Base-by-base conservation (phyloP, 2,329 filamentous ascomycete genomes). In the Zopfia rhizophila region DNA sequence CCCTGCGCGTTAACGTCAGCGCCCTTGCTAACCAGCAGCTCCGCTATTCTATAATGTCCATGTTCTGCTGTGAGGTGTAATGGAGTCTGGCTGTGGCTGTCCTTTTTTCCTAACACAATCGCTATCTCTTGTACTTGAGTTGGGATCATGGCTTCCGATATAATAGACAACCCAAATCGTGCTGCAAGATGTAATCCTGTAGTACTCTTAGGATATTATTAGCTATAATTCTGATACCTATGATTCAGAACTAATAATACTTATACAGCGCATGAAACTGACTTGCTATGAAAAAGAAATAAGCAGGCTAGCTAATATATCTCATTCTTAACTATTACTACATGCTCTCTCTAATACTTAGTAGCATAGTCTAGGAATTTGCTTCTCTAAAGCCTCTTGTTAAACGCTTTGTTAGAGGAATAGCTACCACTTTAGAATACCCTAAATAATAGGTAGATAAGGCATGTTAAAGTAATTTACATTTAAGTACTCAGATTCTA, bases 371-470 rank as follows among this genome's bases (percentile, higher is more conserved):
- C n/a, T n/a, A n/a, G n/a, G n/a, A n/a, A n/a, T n/a, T n/a, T n/a
- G n/a, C n/a, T n/a, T n/a, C n/a, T n/a, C n/a, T n/a, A n/a, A n/a
- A n/a, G n/a, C n/a, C n/a, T n/a, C n/a, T n/a, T n/a, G n/a, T n/a
- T n/a, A n/a, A n/a, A n/a, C n/a, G n/a, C n/a, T n/a, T n/a, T n/a
- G n/a, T n/a, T n/a, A n/a, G n/a, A n/a, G n/a, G n/a, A n/a, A n/a
- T n/a, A n/a, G n/a, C n/a, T n/a, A n/a, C n/a, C n/a, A n/a, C n/a
- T n/a, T n/a, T n/a, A n/a, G n/a, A n/a, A n/a, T n/a, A n/a, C n/a
- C n/a, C 60, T 45, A 38, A 65, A 60, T 14, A 53, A 55, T 11
- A 65, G 46, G 45, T 68, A 68, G 23, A 48, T 56, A 30, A 65
- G 44, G 39, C 58, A 65, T n/a, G n/a, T n/a, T n/a, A n/a, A n/a